Evolutionary conservation across 176 grass and related monocot species (phyloP).

Genomic region (Poa annua): DNA sequence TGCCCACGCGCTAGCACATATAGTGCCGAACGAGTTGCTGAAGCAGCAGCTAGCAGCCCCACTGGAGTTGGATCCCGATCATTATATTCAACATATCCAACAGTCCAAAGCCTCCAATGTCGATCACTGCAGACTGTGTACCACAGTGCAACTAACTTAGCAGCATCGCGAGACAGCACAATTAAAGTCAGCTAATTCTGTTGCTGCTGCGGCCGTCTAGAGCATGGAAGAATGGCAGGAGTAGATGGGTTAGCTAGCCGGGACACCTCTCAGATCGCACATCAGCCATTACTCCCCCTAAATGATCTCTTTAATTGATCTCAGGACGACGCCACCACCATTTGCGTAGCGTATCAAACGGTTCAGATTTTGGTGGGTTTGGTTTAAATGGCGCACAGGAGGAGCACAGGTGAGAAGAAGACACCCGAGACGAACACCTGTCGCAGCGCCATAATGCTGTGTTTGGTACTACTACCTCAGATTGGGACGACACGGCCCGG

Average conservation of each 20-base stretch:
- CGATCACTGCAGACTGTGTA: not conserved
- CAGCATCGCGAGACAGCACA: not conserved
- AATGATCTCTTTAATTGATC: not conserved
- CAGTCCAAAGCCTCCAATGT: not conserved
- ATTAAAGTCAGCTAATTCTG: conserved; percentile 10
- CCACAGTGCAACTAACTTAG: not conserved
- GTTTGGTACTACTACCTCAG: not conserved
- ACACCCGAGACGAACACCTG: not conserved
- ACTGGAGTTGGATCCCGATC: conserved; percentile 5
- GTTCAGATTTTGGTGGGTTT: not conserved
- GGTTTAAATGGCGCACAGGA: not conserved
- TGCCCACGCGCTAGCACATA: no score
- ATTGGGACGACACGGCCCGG: not conserved
- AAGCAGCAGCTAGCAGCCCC: conserved; percentile 7
- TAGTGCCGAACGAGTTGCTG: not conserved
- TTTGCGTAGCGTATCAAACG: not conserved
- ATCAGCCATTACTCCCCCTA: conserved; percentile 17
- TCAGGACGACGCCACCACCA: not conserved
- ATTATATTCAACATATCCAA: not conserved
- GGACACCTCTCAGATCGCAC: not conserved
- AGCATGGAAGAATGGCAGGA: not conserved
- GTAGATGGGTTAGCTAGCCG: conserved; percentile 1
- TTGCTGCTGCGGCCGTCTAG: not conserved
- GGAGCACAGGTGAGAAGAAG: not conserved
- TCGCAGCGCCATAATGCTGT: not conserved